Evolutionary conservation across 1,139 yeast species (phyloP), one percentile per base, ranked within the genome.

Genomic region (Saccharomyces hybrid): DNA sequence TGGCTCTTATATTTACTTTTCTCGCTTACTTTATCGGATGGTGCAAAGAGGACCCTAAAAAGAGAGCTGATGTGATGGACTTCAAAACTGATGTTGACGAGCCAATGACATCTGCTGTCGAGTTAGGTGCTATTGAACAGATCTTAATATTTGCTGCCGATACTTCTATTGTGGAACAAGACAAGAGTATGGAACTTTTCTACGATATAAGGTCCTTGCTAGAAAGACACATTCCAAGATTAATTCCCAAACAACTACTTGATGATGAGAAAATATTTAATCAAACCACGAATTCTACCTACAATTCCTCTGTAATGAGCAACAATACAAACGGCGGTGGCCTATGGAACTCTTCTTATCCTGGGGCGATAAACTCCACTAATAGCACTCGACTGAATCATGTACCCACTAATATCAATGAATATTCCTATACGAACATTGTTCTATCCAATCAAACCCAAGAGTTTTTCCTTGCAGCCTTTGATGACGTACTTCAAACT

Each of bases 71-170:
- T 38, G 65, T 69, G 13, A 71, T 69, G 42, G 81, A 78, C 46
- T 75, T 83, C 47, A 70, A 75, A 6, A 66, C 72, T 8, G 73
- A 78, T 3, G 76, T 81, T 2, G 78, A 79, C 54, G 70, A 70
- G 58, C 85, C 80, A 54, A 79, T 78, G 79, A 75, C 70, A 62
- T 70, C 64, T 65, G 79, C 75, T 62, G 83, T 76, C 56, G 85
- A 78, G 62, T 72, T 70, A 63, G 97, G 97, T 29, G 96, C 90
- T 0, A 73, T 91, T 60, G 99, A 93, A 68, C 84, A 85, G 63
- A 70, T 91, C 42, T 74, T 91, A 69, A 79, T 87, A 19, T 71
- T 84, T 46, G 76, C 91, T 1, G 85, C 95, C 0, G 95, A 88
- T 60, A 79, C 87, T 0, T 73, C 86, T 0, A 63, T 71, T 19